Evolutionary conservation across 257 asterid species (phyloP).

Genomic region (Solanum chilense): DNA sequence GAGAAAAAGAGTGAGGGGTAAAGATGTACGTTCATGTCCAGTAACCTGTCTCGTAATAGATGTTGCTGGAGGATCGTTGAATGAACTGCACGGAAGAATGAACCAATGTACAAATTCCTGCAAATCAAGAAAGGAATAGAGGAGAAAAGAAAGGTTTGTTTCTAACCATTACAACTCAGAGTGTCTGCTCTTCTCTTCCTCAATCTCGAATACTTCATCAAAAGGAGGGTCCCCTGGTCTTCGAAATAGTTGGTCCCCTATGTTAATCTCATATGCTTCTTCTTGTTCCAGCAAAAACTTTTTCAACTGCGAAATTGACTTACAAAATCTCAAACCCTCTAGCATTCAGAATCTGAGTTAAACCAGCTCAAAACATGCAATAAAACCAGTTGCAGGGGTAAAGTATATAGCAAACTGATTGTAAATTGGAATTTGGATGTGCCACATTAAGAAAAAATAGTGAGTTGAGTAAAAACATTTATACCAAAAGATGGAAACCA

Average conservation of each 20-base stretch:
- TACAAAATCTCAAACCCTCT: neutral
- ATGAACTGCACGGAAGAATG: neutral
- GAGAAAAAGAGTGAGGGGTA: neutral
- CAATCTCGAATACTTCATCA: conserved; percentile 45
- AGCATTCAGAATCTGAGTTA: neutral
- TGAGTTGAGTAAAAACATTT: neutral
- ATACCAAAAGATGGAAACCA: neutral
- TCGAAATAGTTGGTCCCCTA: conserved; percentile 71
- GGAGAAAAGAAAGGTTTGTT: neutral
- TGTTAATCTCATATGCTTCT: conserved; percentile 85
- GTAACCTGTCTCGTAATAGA: neutral
- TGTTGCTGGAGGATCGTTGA: neutral
- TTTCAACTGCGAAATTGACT: conserved; percentile 36
- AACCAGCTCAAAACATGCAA: neutral
- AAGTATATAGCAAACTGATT: neutral
- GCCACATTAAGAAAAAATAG: neutral
- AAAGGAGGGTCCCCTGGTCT: conserved; percentile 82
- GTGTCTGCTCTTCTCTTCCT: conserved; percentile 23
- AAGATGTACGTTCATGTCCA: neutral
- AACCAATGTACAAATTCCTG: neutral
- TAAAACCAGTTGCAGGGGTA: neutral
- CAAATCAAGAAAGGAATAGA: neutral
- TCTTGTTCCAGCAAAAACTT: conserved; percentile 63
- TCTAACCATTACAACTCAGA: conserved; percentile 33
- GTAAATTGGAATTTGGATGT: neutral